Evolutionary conservation across 140 eudicot species (phyloP).

Genomic region (Eryngium alpinum): DNA sequence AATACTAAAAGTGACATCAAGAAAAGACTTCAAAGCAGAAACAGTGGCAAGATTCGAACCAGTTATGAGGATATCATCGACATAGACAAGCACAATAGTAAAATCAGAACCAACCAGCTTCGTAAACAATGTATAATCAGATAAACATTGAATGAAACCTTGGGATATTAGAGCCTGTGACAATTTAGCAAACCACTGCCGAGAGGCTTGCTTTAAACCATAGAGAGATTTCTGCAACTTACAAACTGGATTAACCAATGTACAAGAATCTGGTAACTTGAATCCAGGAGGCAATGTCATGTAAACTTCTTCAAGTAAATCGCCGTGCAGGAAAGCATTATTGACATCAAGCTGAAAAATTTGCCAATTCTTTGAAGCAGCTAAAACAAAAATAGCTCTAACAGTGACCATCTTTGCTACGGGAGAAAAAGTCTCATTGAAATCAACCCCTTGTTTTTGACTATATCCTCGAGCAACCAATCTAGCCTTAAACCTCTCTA

Average conservation of each 20-base stretch:
- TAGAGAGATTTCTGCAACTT: background rate
- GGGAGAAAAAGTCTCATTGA: background rate
- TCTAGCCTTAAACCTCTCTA: background rate
- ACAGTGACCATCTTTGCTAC: background rate
- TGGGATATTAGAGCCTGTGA: too few relatives aligned
- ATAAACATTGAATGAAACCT: too few relatives aligned
- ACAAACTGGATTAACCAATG: background rate
- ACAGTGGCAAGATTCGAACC: too few relatives aligned
- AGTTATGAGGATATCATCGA: too few relatives aligned
- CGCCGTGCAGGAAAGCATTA: background rate
- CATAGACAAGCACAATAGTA: too few relatives aligned
- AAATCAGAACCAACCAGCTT: too few relatives aligned
- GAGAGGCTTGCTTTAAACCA: background rate
- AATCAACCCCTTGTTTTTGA: background rate
- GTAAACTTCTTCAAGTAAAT: background rate
- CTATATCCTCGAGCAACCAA: background rate
- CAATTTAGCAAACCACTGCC: background rate
- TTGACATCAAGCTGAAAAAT: background rate
- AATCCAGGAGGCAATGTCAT: background rate
- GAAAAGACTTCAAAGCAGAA: too few relatives aligned
- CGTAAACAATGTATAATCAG: too few relatives aligned
- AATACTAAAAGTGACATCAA: too few relatives aligned
- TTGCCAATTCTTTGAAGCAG: background rate
- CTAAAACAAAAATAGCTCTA: background rate
- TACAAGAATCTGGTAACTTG: too few relatives aligned